A percentile compares a stretch with the other conserved stretches of the same genome.
Conservation (phyloP, 352 stramenopile genomes). For the Phytophthora agathidicida region DNA sequence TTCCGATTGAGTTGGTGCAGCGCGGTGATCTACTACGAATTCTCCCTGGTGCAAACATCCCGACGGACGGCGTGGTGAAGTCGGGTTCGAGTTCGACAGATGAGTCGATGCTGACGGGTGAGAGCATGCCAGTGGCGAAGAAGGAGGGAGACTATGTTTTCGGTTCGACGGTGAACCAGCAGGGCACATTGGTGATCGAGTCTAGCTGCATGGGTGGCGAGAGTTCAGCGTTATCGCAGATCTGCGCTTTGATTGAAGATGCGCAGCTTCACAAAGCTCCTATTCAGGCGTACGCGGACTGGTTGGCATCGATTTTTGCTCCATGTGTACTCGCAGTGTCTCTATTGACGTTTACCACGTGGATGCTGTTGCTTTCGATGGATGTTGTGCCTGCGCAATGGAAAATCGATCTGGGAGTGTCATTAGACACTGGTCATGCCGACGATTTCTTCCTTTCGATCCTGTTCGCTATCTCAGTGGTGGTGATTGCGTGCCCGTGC, state of each 20-base stretch:
- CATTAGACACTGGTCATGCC: conserved; percentile 56
- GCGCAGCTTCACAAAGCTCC: conserved; percentile 90
- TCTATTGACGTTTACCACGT: conserved; percentile 21
- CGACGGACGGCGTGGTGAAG: conserved; percentile 84
- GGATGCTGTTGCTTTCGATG: conserved; percentile 17
- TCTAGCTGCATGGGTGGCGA: conserved; percentile 76
- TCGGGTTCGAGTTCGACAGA: conserved; percentile 69
- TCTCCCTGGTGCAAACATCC: conserved; percentile 74
- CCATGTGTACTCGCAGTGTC: conserved; percentile 26
- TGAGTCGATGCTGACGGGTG: conserved; percentile 87
- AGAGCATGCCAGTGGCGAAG: conserved; percentile 90
- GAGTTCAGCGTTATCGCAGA: conserved; percentile 75
- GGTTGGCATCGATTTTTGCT: conserved; percentile 39
- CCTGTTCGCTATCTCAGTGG: conserved; percentile 88
- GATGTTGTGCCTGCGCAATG: conserved; percentile 20
- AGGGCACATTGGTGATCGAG: conserved; percentile 88
- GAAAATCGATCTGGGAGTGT: conserved; percentile 26
- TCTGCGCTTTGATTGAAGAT: conserved; percentile 85
- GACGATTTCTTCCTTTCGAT: conserved; percentile 79
- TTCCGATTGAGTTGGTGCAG: conserved; percentile 86
- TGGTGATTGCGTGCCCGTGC: conserved; percentile 90
- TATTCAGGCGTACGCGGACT: conserved; percentile 86
- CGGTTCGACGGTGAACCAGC: conserved; percentile 84
- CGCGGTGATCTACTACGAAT: conserved; percentile 79
- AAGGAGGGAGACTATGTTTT: conserved; percentile 78